These are phyloP conservation scores for Verticillium dahliae DNA, from an alignment of 2,329 filamentous ascomycete genomes.

Conservation along the genomic window DNA sequence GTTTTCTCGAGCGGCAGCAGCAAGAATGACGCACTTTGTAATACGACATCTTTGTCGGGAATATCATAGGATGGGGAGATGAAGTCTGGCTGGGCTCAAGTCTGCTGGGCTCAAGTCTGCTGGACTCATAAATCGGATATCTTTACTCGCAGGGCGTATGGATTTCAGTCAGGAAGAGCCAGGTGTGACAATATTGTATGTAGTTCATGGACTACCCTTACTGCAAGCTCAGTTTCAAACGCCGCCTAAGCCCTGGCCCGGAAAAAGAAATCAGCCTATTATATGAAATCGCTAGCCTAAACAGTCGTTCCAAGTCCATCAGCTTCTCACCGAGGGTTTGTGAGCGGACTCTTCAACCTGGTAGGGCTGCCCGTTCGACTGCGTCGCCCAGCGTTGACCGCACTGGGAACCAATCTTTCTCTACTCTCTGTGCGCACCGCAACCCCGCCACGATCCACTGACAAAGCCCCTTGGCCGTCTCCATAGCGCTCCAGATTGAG, in stretches of 20 bases:
- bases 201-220: too few species aligned
- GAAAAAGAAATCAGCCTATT: background rate
- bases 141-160: too few species aligned
- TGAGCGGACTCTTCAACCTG: constrained; percentile 50
- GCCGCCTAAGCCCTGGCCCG: background rate
- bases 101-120: too few species aligned
- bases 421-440: constrained; percentile 79
- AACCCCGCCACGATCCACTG: constrained; percentile 63
- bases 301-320: constrained; percentile 28
- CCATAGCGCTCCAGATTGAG: constrained; percentile 48
- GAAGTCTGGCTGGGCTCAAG: too few species aligned
- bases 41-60: background rate
- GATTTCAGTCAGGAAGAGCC: too few species aligned
- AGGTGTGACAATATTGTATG: too few species aligned
- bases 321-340: constrained; percentile 31
- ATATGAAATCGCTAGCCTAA: background rate
- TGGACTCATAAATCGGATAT: too few species aligned
- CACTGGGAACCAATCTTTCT: constrained; percentile 61
- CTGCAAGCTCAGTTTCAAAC: background rate
- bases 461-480: constrained; percentile 28
- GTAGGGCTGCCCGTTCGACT: constrained; percentile 53
- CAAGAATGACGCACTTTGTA: constrained; percentile 11
- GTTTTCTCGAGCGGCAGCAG: constrained; percentile 68
- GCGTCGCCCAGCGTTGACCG: constrained; percentile 49
- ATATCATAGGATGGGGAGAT: too few species aligned